These are phyloP conservation scores for Pyrenophora teres DNA, from an alignment of 2,329 filamentous ascomycete genomes.

Conservation along the genomic window DNA sequence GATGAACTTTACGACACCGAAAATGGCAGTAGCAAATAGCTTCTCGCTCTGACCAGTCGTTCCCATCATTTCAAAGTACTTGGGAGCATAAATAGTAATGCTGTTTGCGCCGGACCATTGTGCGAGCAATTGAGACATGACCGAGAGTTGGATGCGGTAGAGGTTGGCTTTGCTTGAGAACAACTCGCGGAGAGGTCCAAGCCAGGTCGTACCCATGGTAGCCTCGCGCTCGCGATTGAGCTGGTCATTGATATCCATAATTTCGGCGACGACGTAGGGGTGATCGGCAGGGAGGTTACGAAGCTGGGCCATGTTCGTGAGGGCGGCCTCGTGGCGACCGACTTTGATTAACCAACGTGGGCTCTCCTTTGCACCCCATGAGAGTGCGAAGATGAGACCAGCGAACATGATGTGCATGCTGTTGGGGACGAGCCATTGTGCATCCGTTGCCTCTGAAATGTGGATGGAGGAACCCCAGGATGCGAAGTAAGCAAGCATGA, in stretches of 20 bases:
- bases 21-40: slow-evolving; percentile 74
- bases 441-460: slow-evolving; percentile 52
- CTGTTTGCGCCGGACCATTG: slow-evolving; percentile 73
- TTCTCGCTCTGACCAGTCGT: slow-evolving; percentile 70
- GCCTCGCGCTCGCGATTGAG: slow-evolving; percentile 75
- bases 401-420: slow-evolving; percentile 79
- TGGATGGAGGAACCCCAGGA: slow-evolving; percentile 61
- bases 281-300: slow-evolving; percentile 64
- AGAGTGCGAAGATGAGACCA: slow-evolving; percentile 70
- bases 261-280: slow-evolving; percentile 65
- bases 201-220: slow-evolving; percentile 66
- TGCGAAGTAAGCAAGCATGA: slow-evolving; percentile 79
- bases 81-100: slow-evolving; percentile 74
- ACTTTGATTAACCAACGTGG: slow-evolving; percentile 72
- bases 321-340: slow-evolving; percentile 63
- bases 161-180: slow-evolving; percentile 70
- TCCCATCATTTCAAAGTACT: slow-evolving; percentile 74
- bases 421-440: slow-evolving; percentile 67
- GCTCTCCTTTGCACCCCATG: slow-evolving; percentile 71
- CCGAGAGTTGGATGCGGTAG: slow-evolving; percentile 72
- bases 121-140: slow-evolving; percentile 70
- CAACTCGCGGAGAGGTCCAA: slow-evolving; percentile 70
- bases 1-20: slow-evolving; percentile 74
- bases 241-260: slow-evolving; percentile 66
- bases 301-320: slow-evolving; percentile 60